Conservation (phyloP, 1,284 basidiomycete species). For the Erythrobasidium hasegawianum region DNA sequence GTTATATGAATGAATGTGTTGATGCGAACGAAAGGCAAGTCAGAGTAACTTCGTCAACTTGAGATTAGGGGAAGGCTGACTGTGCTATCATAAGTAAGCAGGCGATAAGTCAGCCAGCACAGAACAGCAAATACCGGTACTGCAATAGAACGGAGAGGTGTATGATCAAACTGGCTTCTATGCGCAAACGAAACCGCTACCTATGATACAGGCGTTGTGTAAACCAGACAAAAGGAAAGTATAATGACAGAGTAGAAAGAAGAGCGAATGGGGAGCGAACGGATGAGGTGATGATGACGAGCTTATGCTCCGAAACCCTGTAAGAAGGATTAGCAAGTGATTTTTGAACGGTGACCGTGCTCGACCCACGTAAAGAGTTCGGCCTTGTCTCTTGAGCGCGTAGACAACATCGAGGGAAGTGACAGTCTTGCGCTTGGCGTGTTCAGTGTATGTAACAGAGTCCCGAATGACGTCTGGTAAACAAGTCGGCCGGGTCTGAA, state of each 20-base stretch:
- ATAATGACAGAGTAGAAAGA: slow-evolving; percentile 11
- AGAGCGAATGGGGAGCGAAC: slow-evolving; percentile 17
- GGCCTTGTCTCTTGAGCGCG: slow-evolving; percentile 67
- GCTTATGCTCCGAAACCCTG: slow-evolving; percentile 33
- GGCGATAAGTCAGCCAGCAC: background rate
- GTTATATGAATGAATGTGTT: background rate
- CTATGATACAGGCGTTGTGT: background rate
- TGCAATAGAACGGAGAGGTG: no score
- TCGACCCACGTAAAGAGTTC: slow-evolving; percentile 78
- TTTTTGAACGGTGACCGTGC: background rate
- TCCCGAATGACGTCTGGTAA: slow-evolving; percentile 50
- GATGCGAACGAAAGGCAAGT: background rate
- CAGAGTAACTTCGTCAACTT: background rate
- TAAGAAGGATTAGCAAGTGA: no score
- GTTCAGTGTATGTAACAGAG: slow-evolving; percentile 85
- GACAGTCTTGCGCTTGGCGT: slow-evolving; percentile 88
- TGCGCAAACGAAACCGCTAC: no score
- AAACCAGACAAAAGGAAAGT: background rate
- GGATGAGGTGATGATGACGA: background rate
- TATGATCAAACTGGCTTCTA: no score
- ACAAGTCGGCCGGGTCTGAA: slow-evolving; percentile 35
- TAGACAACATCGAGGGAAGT: slow-evolving; percentile 87
- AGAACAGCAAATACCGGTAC: no score
- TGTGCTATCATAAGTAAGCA: background rate
- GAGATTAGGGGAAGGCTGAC: background rate